phyloP scores from a whole-genome alignment of 2,329 filamentous ascomycete species.

The Trichophaea hybrida region DNA sequence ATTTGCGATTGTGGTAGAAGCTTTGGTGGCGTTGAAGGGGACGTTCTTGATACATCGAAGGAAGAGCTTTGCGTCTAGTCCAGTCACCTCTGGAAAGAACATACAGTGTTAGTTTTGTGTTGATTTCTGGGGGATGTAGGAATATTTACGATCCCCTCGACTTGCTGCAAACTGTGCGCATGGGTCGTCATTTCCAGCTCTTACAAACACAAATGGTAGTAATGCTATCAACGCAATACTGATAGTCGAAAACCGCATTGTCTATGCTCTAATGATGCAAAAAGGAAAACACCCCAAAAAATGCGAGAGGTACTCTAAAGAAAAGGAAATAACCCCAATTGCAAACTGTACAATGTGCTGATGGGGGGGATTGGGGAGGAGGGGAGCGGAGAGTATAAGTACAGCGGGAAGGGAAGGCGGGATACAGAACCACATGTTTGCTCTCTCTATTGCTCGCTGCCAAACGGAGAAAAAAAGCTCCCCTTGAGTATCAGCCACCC shows the following conservation, averaged over 20 bases:
- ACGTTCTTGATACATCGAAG: slow-evolving; percentile 13
- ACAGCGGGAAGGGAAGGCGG: no score
- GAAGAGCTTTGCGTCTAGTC: slow-evolving; percentile 1
- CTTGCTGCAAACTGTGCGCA: slow-evolving; percentile 1
- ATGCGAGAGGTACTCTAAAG: neutral
- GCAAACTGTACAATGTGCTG: neutral
- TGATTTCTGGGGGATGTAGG: neutral
- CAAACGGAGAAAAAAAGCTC: no score
- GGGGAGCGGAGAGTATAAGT: no score
- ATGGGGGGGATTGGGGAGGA: neutral
- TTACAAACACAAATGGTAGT: neutral
- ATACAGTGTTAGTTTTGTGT: neutral
- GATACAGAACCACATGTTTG: no score
- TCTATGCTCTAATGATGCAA: neutral
- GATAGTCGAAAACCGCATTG: neutral
- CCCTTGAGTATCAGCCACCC: no score
- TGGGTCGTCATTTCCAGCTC: neutral
- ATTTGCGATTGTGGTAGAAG: slow-evolving; percentile 11
- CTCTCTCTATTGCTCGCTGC: no score
- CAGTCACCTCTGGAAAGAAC: neutral
- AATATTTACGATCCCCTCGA: neutral
- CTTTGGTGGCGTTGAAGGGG: slow-evolving; percentile 12
- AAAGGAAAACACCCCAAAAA: neutral
- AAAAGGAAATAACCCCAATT: neutral
- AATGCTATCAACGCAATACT: neutral